Evolutionary conservation across 768 basidiomycete species (phyloP), one percentile per base, ranked within the genome.

Genomic region (Candolleomyces aberdarensis): DNA sequence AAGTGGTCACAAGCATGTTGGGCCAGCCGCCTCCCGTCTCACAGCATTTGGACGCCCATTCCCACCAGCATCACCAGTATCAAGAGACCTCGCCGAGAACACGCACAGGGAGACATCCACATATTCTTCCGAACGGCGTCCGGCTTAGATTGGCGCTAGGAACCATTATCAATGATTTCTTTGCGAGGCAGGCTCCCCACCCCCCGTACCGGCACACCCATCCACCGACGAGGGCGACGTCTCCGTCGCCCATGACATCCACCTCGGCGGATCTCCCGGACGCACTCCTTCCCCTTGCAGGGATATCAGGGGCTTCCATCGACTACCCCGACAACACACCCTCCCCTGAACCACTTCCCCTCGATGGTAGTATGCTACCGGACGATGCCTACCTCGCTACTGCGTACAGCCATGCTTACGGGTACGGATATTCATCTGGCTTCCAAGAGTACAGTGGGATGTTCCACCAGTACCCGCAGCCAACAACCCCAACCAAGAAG

Each of bases 131-230:
- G 0, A 92, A 93, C 64, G 91, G 91, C 13, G 90, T 94, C 40
- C 83, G 92, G 6, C 78, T 94, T 53, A 80, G 92, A 31, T 80
- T 94, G 5, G 87, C 88, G 1, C 76, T 94, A 40, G 85, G 85
- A 2, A 88, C 89, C 0, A 84, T 94, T 58, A 81, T 93, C 71
- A 93, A 93, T 64, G 91, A 93, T 65, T 74, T 94, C 7, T 93
- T 93, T 68, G 86, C 89, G 26, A 83, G 91, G 22, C 85, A 88
- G 67, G 79, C 84, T 0, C 86, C 86, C n/a, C 75, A 75, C 5
- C 77, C 77, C n/a, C 78, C 79, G 1, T 77, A 78, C 59, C 74
- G 82, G 36, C 77, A 78, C 58, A 63, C 66, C 54, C 72, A 63
- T 57, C 54, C 72, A 57, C 65, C 36, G 6, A 36, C 36, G 36